These are phyloP conservation scores for Lactarius pseudohatsudake DNA, from an alignment of 768 basidiomycete species.

Conservation along the genomic window DNA sequence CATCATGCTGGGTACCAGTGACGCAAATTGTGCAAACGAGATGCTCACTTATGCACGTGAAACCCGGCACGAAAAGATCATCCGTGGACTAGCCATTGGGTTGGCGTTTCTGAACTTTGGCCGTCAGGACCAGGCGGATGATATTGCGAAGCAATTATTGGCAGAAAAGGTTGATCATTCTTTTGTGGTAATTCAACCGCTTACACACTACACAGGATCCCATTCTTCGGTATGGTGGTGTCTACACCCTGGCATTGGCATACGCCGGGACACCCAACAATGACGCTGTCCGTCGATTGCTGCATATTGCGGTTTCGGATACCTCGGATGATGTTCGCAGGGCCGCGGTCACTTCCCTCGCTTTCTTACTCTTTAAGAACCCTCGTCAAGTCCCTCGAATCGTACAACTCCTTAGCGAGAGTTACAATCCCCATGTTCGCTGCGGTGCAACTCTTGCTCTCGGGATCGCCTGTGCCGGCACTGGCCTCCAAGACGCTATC, in stretches of 20 bases:
- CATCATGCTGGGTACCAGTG: slow-evolving; percentile 95
- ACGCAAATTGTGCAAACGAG: slow-evolving; percentile 76
- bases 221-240: slow-evolving; percentile 95
- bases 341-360: slow-evolving; percentile 93
- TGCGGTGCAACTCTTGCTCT: slow-evolving; percentile 96
- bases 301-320: slow-evolving; percentile 98
- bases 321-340: slow-evolving; percentile 96
- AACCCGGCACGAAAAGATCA: slow-evolving; percentile 99
- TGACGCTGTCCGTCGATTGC: slow-evolving; percentile 81
- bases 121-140: slow-evolving; percentile 88
- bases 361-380: slow-evolving; percentile 96
- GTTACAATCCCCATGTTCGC: slow-evolving; percentile 97
- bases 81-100: slow-evolving; percentile 91
- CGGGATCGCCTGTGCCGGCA: slow-evolving; percentile 96
- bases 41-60: slow-evolving; percentile 97
- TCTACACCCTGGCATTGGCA: slow-evolving; percentile 93
- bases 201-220: slow-evolving; percentile 64
- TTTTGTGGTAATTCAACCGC: slow-evolving; percentile 1
- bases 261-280: slow-evolving; percentile 97
- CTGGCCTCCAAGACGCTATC: slow-evolving; percentile 94
- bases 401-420: slow-evolving; percentile 95
- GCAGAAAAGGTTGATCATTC: slow-evolving; percentile 71
- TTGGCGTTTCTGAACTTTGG: slow-evolving; percentile 92
- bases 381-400: slow-evolving; percentile 95
- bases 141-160: slow-evolving; percentile 72